Evolutionary conservation across 257 asterid species (phyloP).

Genomic region (Nicotiana tomentosiformis): DNA sequence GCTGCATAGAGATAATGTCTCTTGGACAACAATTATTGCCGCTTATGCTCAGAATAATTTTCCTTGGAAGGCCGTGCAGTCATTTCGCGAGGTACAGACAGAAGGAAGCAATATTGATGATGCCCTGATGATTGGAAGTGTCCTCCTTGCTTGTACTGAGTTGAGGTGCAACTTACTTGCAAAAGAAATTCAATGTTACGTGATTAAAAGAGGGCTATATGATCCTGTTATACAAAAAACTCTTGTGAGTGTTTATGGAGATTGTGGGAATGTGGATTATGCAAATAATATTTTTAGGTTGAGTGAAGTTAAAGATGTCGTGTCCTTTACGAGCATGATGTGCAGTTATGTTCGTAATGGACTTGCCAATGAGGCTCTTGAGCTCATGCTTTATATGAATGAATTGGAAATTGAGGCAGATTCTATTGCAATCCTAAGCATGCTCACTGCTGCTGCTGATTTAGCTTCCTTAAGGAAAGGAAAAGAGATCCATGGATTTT

Average conservation of each 20-base stretch:
- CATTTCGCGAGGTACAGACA: slow-evolving; percentile 27
- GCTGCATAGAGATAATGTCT: slow-evolving; percentile 43
- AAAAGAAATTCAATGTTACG: slow-evolving; percentile 60
- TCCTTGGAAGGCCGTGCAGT: slow-evolving; percentile 44
- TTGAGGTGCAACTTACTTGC: slow-evolving; percentile 39
- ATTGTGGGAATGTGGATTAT: slow-evolving; percentile 46
- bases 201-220: slow-evolving; percentile 37
- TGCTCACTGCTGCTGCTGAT: slow-evolving; percentile 56
- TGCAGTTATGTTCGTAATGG: slow-evolving; percentile 59
- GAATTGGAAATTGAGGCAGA: slow-evolving; percentile 55
- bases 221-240: slow-evolving; percentile 50
- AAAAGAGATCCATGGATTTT: slow-evolving; percentile 69
- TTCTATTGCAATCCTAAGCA: slow-evolving; percentile 41
- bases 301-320: slow-evolving; percentile 42
- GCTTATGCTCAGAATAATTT: slow-evolving; percentile 54
- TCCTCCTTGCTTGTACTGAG: slow-evolving; percentile 61
- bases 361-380: slow-evolving; percentile 58
- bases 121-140: slow-evolving; percentile 55
- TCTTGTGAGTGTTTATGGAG: slow-evolving; percentile 59
- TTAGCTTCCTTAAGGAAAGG: slow-evolving; percentile 64
- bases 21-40: slow-evolving; percentile 69
- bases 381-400: slow-evolving; percentile 46
- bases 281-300: slow-evolving; percentile 36
- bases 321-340: slow-evolving; percentile 80
- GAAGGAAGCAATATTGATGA: slow-evolving; percentile 46